Conservation (phyloP, 1,139 yeast species). For the Nakaseomyces delphensis region DNA sequence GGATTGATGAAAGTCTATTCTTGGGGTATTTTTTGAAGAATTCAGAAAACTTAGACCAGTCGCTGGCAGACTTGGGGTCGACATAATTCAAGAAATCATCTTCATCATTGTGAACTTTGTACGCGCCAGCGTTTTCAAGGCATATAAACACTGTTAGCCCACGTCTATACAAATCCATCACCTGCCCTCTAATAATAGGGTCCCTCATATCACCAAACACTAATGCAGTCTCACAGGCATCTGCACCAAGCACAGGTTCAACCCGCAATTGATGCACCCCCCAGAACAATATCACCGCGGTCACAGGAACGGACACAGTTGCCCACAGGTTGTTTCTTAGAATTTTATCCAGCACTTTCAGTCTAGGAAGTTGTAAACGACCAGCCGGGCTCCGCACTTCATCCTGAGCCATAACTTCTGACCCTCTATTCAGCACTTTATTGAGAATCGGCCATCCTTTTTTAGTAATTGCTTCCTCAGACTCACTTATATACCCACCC, state of each 20-base stretch:
- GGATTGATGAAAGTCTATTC: slow-evolving; percentile 21
- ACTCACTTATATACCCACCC: slow-evolving; percentile 4
- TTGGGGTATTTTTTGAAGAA: slow-evolving; percentile 11
- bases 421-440: background rate
- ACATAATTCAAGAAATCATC: slow-evolving; percentile 27
- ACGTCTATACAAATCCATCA: slow-evolving; percentile 30
- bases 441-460: background rate
- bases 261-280: slow-evolving; percentile 10
- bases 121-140: slow-evolving; percentile 20
- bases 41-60: slow-evolving; percentile 18
- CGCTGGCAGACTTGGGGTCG: slow-evolving; percentile 20
- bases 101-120: slow-evolving; percentile 23
- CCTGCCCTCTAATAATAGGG: slow-evolving; percentile 30
- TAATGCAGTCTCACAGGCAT: slow-evolving; percentile 21
- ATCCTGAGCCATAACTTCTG: background rate
- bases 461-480: slow-evolving; percentile 3
- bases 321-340: background rate
- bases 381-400: background rate
- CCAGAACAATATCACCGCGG: slow-evolving; percentile 16
- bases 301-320: slow-evolving; percentile 12
- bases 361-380: background rate
- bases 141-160: slow-evolving; percentile 29
- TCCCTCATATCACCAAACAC: slow-evolving; percentile 31
- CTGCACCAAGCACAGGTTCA: slow-evolving; percentile 14
- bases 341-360: background rate